Conservation (phyloP, 306 rosid species). For the Hippophae gyantsensis region DNA sequence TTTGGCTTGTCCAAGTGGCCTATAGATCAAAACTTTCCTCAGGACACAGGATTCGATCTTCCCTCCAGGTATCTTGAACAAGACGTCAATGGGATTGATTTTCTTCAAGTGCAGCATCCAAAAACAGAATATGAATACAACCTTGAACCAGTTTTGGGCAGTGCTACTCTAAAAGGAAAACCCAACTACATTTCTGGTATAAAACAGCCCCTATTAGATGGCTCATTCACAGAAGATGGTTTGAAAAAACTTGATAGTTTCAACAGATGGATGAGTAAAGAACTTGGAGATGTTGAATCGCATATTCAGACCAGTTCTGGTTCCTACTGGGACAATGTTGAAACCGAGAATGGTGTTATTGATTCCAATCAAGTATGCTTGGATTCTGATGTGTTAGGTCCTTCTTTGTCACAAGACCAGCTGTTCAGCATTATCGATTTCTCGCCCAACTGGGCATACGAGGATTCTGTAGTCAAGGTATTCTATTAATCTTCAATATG, state of each 20-base stretch:
- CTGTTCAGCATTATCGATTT: constrained; percentile 75
- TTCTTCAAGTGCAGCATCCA: constrained; percentile 24
- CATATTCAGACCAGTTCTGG: constrained; percentile 45
- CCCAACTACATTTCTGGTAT: constrained; percentile 22
- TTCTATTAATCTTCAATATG: constrained; percentile 6
- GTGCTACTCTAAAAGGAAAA: constrained; percentile 29
- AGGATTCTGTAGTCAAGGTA: constrained; percentile 64
- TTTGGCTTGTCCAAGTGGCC: constrained; percentile 29
- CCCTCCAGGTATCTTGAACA: constrained; percentile 25
- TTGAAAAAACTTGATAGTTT: constrained; percentile 74
- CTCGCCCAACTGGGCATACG: constrained; percentile 75
- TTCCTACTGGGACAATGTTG: constrained; percentile 58
- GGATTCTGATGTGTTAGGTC: constrained; percentile 48
- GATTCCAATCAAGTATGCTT: constrained; percentile 42
- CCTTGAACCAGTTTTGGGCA: constrained; percentile 26
- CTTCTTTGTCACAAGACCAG: constrained; percentile 68
- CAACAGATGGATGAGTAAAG: constrained; percentile 75
- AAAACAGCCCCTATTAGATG: constrained; percentile 38
- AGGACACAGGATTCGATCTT: constrained; percentile 22
- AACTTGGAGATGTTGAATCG: constrained; percentile 71
- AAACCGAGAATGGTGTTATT: constrained; percentile 44
- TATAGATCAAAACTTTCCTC: constrained; percentile 24
- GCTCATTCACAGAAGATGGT: constrained; percentile 38
- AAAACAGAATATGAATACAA: constrained; percentile 20
- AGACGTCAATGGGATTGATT: constrained; percentile 22